phyloP scores from a whole-genome alignment of 495 filamentous ascomycete species.

The Parathielavia appendiculata region DNA sequence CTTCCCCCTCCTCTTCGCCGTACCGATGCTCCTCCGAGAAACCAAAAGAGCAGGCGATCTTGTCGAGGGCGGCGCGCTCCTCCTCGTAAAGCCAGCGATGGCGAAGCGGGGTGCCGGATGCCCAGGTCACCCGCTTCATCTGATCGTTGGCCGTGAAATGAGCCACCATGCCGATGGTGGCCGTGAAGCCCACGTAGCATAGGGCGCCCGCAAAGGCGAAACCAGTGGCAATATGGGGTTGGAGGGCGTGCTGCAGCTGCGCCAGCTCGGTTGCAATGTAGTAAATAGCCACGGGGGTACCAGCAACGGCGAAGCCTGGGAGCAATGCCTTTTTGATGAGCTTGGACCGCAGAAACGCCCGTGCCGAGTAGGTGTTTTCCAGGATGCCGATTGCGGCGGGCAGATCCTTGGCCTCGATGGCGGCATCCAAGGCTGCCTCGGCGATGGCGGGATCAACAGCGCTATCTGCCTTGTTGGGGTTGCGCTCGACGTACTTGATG shows the following conservation, averaged over 20 bases:
- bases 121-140: conserved; percentile 89
- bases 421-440: conserved; percentile 64
- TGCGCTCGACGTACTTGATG: conserved; percentile 55
- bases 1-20: conserved; percentile 85
- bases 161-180: conserved; percentile 75
- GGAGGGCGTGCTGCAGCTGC: conserved; percentile 62
- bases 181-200: conserved; percentile 74
- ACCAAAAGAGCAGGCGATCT: conserved; percentile 80
- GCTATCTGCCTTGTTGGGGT: conserved; percentile 61
- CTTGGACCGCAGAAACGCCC: conserved; percentile 67
- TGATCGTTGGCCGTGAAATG: conserved; percentile 85
- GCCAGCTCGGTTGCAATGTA: conserved; percentile 57
- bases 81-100: conserved; percentile 91
- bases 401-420: conserved; percentile 71
- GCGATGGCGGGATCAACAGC: conserved; percentile 65
- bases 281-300: conserved; percentile 66
- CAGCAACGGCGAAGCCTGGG: conserved; percentile 37
- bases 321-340: conserved; percentile 43
- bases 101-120: conserved; percentile 67
- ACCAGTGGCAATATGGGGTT: conserved; percentile 62
- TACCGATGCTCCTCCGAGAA: conserved; percentile 73
- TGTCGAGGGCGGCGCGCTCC: conserved; percentile 84
- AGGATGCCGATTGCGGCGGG: conserved; percentile 73
- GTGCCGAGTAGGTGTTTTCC: conserved; percentile 66
- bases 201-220: conserved; percentile 74